Evolutionary conservation across 306 rosid genomes (phyloP), one percentile per base, ranked within the genome.

Genomic region (Gleditsia sinensis): DNA sequence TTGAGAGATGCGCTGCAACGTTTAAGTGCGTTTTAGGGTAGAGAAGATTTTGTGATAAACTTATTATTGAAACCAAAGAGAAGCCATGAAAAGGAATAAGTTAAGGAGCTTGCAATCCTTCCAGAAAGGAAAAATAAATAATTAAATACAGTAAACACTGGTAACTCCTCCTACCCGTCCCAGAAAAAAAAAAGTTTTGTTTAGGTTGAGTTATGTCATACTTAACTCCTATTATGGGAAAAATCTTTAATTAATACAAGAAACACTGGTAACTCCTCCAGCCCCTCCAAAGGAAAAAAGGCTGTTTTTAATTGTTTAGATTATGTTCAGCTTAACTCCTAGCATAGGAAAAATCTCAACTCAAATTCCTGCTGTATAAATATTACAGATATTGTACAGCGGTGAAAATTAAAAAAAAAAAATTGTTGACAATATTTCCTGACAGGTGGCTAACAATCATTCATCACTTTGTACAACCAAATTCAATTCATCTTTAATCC

Each of bases 391-490:
- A 57, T 42, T 39, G 20, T 10, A 40, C 9, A 24, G 64, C 6
- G 25, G 53, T 69, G 51, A 3, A 13, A 42, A 42, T 1, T 34
- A n/a, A n/a, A n/a, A n/a, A n/a, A n/a, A n/a, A 34, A 34, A 34
- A 34, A 5, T 34, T 3, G 7, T 34, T 6, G 8, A 34, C 6
- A 2, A 13, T 46, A 7, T 46, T 16, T 46, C 51, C n/a, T 46
- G 5, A 46, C 7, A 46, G 20, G 51, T 46, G 2, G 21, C 51
- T 46, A 16, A 46, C 9, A 46, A 46, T 1, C 51, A 42, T 25
- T 4, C 25, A 70, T 12, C 23, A 23, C 53, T 69, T 58, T 17
- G 36, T 34, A 21, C 27, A 74, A 34, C 78, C 51, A 61, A 36
- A 24, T 36, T 43, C n/a, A 24, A 14, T 58, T 48, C 54, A 74